Conservation (phyloP, 345 rosid genomes). For the Capsella bursapastoris region DNA sequence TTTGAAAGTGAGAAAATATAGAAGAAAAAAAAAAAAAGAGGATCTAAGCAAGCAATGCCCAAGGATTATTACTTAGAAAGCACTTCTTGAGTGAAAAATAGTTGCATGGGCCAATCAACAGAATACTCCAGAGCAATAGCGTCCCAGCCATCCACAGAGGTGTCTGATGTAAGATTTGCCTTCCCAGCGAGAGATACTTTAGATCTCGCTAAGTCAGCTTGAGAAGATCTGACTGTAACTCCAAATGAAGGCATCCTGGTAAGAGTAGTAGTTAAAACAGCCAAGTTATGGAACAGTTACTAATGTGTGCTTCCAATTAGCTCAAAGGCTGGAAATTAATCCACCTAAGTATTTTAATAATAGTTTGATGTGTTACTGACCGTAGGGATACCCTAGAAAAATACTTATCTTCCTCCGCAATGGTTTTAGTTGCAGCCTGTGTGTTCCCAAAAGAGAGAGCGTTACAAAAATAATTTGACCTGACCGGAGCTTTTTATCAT, state of each 20-base stretch:
- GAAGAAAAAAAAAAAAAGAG: neutral
- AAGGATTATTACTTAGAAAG: constrained; percentile 76
- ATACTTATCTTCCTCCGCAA: constrained; percentile 90
- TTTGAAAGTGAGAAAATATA: neutral
- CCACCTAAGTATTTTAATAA: neutral
- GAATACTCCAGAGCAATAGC: constrained; percentile 91
- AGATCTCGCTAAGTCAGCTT: constrained; percentile 61
- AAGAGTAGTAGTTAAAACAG: constrained; percentile 22
- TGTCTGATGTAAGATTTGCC: constrained; percentile 55
- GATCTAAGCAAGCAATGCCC: constrained; percentile 6
- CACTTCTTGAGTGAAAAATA: constrained; percentile 94
- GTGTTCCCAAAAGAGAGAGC: constrained; percentile 42
- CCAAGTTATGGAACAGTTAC: constrained; percentile 26
- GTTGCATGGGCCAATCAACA: constrained; percentile 93
- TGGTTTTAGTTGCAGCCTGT: constrained; percentile 94
- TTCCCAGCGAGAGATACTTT: constrained; percentile 55
- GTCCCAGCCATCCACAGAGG: constrained; percentile 88
- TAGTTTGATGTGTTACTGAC: constrained; percentile 50
- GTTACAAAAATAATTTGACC: constrained; percentile 3
- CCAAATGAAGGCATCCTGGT: constrained; percentile 91
- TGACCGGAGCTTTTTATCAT: neutral
- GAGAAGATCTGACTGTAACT: constrained; percentile 69
- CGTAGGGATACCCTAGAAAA: constrained; percentile 82
- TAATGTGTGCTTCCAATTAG: constrained; percentile 25
- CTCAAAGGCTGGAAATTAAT: constrained; percentile 3